phyloP scores from a whole-genome alignment of 176 grass and related monocot species.

The Oryza brachyantha region DNA sequence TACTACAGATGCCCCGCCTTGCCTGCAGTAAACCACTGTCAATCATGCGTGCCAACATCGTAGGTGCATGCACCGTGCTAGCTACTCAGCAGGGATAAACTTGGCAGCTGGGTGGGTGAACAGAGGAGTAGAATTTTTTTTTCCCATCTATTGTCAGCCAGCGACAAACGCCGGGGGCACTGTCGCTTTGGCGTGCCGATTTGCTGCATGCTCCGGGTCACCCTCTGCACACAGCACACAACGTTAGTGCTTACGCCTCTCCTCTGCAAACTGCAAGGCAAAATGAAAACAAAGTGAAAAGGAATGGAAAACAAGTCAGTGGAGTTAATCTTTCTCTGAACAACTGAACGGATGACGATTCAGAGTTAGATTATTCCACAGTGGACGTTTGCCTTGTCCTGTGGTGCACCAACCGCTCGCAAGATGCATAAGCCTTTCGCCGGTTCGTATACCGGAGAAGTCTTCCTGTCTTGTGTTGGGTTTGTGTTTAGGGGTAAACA shows the following conservation, averaged over 20 bases:
- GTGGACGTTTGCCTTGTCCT: neutral
- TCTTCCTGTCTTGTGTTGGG: neutral
- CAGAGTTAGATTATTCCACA: neutral
- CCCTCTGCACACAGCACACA: neutral
- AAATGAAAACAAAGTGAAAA: neutral
- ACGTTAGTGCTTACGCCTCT: constrained; percentile 22
- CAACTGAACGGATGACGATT: neutral
- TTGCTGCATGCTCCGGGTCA: constrained; percentile 10
- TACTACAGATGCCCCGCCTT: neutral
- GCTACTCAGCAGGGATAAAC: neutral
- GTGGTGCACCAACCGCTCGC: neutral
- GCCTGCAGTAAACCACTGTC: neutral
- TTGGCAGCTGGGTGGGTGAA: neutral
- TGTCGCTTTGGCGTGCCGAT: constrained; percentile 30
- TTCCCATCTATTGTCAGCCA: neutral
- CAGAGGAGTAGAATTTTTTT: neutral
- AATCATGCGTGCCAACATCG: neutral
- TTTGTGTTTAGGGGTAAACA: too few relatives aligned
- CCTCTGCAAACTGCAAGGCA: neutral
- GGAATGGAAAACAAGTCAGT: neutral
- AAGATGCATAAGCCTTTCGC: neutral
- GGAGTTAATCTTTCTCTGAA: neutral
- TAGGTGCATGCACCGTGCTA: constrained; percentile 24
- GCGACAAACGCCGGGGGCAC: neutral
- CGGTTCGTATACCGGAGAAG: neutral